These are phyloP conservation scores for Meyerozyma smithsonii DNA, from an alignment of 1,139 yeast genomes.

Conservation along the genomic window DNA sequence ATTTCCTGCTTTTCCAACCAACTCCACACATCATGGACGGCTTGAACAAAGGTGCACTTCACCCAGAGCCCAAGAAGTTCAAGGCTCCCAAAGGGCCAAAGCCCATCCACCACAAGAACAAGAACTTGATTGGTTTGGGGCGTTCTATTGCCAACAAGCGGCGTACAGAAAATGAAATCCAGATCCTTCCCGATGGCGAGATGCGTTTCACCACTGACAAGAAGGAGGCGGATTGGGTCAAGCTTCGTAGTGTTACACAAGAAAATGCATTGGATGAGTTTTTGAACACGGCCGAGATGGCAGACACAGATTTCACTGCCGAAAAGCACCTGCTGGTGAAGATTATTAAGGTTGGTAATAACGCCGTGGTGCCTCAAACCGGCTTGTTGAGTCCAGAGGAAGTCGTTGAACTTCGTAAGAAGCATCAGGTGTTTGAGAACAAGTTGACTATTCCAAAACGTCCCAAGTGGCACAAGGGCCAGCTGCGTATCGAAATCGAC, in stretches of 20 bases:
- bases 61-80: slow-evolving; percentile 47
- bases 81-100: slow-evolving; percentile 87
- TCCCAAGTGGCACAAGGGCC: slow-evolving; percentile 75
- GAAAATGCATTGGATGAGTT: slow-evolving; percentile 93
- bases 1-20: neutral
- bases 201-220: slow-evolving; percentile 79
- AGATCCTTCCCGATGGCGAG: slow-evolving; percentile 78
- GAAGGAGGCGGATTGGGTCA: slow-evolving; percentile 84
- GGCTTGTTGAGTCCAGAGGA: slow-evolving; percentile 64
- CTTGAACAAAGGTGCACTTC: slow-evolving; percentile 40
- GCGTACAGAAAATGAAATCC: slow-evolving; percentile 61
- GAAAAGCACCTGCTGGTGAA: slow-evolving; percentile 80
- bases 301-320: slow-evolving; percentile 94
- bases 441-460: slow-evolving; percentile 92
- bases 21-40: slow-evolving; percentile 9
- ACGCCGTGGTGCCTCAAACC: slow-evolving; percentile 40
- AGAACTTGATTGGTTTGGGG: slow-evolving; percentile 81
- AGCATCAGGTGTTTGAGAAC: slow-evolving; percentile 72
- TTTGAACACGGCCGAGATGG: slow-evolving; percentile 88
- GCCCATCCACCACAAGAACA: slow-evolving; percentile 78
- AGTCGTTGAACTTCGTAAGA: slow-evolving; percentile 53
- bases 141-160: slow-evolving; percentile 76
- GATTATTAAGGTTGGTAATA: slow-evolving; percentile 72
- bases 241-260: slow-evolving; percentile 88
- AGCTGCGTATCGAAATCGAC: slow-evolving; percentile 74